Conservation (phyloP, 768 basidiomycete genomes). For the Mycena rosella region DNA sequence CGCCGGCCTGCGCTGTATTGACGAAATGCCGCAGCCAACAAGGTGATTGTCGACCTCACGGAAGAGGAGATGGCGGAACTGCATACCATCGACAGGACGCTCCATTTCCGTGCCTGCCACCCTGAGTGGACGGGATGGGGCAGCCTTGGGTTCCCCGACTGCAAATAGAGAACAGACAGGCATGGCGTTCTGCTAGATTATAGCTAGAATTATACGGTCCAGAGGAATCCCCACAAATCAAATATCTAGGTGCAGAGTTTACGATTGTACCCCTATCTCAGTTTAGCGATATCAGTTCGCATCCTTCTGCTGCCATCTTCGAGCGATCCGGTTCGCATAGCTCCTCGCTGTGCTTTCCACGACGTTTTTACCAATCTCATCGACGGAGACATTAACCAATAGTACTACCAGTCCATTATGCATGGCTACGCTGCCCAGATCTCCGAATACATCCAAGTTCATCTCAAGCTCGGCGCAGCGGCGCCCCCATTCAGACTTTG, state of each 20-base stretch:
- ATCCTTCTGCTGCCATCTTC: background rate
- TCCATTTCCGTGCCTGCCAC: constrained; percentile 74
- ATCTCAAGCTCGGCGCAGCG: background rate
- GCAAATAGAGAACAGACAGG: constrained; percentile 54
- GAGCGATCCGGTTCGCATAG: too few species aligned
- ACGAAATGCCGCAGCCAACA: constrained; percentile 59
- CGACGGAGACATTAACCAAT: too few species aligned
- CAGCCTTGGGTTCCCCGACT: constrained; percentile 71
- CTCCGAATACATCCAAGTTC: constrained; percentile 28
- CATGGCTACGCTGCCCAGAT: constrained; percentile 35
- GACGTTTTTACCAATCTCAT: too few species aligned
- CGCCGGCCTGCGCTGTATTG: constrained; percentile 1
- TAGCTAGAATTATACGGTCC: too few species aligned
- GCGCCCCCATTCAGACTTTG: constrained; percentile 67
- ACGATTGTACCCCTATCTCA: constrained; percentile 17
- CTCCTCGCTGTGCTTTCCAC: too few species aligned
- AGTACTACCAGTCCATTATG: background rate
- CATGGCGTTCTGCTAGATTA: too few species aligned
- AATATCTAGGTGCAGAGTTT: too few species aligned
- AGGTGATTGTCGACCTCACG: constrained; percentile 70
- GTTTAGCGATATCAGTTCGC: constrained; percentile 15
- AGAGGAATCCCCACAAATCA: too few species aligned
- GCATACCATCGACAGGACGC: constrained; percentile 68
- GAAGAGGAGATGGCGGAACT: constrained; percentile 72
- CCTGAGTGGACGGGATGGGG: constrained; percentile 77